Evolutionary conservation across 257 asterid species (phyloP).

Genomic region (Dorcoceras hygrometricum): DNA sequence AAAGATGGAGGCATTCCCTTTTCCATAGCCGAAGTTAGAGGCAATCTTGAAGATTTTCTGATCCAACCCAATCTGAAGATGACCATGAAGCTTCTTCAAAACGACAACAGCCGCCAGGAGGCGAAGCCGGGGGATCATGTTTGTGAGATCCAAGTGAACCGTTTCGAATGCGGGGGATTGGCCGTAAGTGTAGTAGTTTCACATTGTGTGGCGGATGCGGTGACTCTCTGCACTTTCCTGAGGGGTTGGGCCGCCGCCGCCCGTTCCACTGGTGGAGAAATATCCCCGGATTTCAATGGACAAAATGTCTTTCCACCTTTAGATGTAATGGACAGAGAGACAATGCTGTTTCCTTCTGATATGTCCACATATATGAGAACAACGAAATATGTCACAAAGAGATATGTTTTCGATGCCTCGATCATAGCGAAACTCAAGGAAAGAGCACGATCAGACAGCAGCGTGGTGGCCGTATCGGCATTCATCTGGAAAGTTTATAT

Average conservation of each 20-base stretch:
- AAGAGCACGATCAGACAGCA: not conserved
- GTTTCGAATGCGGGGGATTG: conserved; percentile 28
- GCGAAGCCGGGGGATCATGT: not conserved
- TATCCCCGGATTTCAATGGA: conserved; percentile 16
- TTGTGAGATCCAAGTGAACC: conserved; percentile 14
- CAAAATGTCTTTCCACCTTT: not conserved
- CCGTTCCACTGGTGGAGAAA: not conserved
- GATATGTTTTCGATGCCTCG: conserved; percentile 23
- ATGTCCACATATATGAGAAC: not conserved
- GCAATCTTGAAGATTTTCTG: conserved; percentile 4
- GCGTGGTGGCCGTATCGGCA: conserved; percentile 23
- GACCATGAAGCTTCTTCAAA: conserved; percentile 1
- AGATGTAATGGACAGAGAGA: not conserved
- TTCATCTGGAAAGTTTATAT: conserved; percentile 13
- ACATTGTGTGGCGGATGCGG: conserved; percentile 21
- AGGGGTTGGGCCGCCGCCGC: conserved; percentile 22
- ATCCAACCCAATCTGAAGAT: conserved; percentile 10
- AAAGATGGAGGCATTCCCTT: conserved; percentile 26
- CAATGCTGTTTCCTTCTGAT: not conserved
- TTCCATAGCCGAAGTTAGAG: not conserved
- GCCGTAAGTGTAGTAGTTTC: conserved; percentile 16
- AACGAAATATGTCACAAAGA: conserved; percentile 10
- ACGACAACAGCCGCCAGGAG: not conserved
- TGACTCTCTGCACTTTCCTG: conserved; percentile 5
- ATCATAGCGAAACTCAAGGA: conserved; percentile 19